Base-by-base conservation (phyloP, 306 rosid species). In the Sophora flavescens region DNA sequence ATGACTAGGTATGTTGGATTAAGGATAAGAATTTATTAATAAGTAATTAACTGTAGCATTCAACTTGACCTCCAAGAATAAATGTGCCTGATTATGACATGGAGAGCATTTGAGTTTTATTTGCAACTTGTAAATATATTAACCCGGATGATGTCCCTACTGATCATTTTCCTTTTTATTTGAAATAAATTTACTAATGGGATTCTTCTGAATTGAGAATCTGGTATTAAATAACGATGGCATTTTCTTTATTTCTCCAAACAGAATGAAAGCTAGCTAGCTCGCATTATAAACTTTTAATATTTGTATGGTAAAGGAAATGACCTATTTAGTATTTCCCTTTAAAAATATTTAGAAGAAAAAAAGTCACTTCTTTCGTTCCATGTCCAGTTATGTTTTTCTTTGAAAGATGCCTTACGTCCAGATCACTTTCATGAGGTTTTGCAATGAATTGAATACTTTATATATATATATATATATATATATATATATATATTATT, bases 81-180 rank as follows among this genome's bases (percentile, higher is more conserved):
- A 35, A 14, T 60, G 26, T 63, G 6, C 50, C n/a, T 63, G 72
- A 75, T 63, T 51, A 2, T 63, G 72, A 75, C 72, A 50, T 75
- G 47, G 17, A 14, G 30, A 35, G 42, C 36, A 48, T 63, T 57
- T 16, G n/a, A 35, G 8, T 63, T 38, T 75, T 36, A 48, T 35
- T 22, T 17, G 14, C 53, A 36, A 2, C 56, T 75, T 13, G 41
- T 13, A 16, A 32, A 14, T 50, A 33, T 48, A 22, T 22, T 22
- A 38, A 59, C 41, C 13, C 39, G 5, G 2, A 14, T 15, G 68
- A 38, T 28, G 50, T 39, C 59, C 59, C 39, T 3, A 59, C 22
- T n/a, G 48, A 52, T 30, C 33, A 44, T n/a, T 51, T 59, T n/a
- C 53, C 1, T 57, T 39, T 17, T 42, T 9, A 60, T 58, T 14